phyloP scores from a whole-genome alignment of 176 grass and related monocot species.

The Puccinellia tenuiflora region DNA sequence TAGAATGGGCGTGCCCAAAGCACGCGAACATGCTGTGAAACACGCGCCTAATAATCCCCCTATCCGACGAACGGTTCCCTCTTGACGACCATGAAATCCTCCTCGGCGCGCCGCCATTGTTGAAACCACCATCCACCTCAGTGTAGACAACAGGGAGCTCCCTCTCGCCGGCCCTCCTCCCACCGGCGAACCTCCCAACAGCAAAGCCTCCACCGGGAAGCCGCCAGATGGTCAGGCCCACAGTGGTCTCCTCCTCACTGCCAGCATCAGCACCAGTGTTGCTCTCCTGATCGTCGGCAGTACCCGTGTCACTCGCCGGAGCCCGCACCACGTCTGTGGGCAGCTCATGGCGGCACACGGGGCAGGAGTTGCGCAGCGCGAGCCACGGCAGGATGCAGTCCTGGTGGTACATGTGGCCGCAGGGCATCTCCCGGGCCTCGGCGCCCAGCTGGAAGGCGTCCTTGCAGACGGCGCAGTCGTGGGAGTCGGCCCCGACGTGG shows the following conservation, averaged over 20 bases:
- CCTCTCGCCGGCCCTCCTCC: slow-evolving; percentile 34
- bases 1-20: slow-evolving; percentile 20
- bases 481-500: slow-evolving; percentile 41
- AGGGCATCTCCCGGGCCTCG: slow-evolving; percentile 64
- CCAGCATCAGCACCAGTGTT: neutral
- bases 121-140: slow-evolving; percentile 60
- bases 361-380: slow-evolving; percentile 60
- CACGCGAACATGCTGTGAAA: slow-evolving; percentile 45
- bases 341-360: slow-evolving; percentile 63
- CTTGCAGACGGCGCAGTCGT: slow-evolving; percentile 62
- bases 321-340: slow-evolving; percentile 20
- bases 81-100: slow-evolving; percentile 46
- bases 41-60: slow-evolving; percentile 23
- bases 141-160: slow-evolving; percentile 66
- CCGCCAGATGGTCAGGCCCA: slow-evolving; percentile 68
- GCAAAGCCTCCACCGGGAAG: slow-evolving; percentile 68
- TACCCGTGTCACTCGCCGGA: neutral
- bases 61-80: slow-evolving; percentile 19
- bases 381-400: slow-evolving; percentile 84
- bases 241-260: slow-evolving; percentile 41
- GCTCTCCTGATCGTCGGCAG: slow-evolving; percentile 11
- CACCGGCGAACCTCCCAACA: slow-evolving; percentile 54
- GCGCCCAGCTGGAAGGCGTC: slow-evolving; percentile 47
- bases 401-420: slow-evolving; percentile 63
- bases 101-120: slow-evolving; percentile 31